A percentile compares a stretch with the other conserved stretches of the same genome.
These are phyloP conservation scores for Fraxinus sp. DNA, from an alignment of 305 asterid genomes.

Conservation along the genomic window DNA sequence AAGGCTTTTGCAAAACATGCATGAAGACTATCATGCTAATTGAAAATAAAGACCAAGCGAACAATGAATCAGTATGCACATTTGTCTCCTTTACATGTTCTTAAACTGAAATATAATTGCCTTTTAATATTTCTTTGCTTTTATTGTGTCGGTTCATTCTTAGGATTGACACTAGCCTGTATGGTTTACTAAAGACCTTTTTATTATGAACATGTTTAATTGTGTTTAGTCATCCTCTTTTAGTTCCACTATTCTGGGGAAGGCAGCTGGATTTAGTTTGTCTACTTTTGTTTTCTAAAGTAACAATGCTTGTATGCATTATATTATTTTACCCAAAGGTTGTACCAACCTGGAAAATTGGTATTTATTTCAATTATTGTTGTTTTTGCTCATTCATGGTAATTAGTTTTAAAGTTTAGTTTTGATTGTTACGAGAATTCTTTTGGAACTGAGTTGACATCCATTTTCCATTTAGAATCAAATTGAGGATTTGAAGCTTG, in stretches of 20 bases:
- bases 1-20: slow-evolving; percentile 91
- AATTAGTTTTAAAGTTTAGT: not conserved
- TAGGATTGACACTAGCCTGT: not conserved
- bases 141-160: not conserved
- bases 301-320: not conserved
- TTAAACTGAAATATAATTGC: not conserved
- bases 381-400: not conserved
- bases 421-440: not conserved
- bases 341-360: slow-evolving; percentile 8
- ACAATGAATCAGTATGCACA: slow-evolving; percentile 59
- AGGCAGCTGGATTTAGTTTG: slow-evolving; percentile 5
- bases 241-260: not conserved
- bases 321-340: not conserved
- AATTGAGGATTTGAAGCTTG: not conserved
- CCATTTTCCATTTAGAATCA: slow-evolving; percentile 1
- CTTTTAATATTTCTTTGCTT: not conserved
- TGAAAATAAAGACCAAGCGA: slow-evolving; percentile 72
- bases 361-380: not conserved
- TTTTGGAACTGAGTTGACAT: not conserved
- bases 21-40: slow-evolving; percentile 79
- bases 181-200: not conserved
- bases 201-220: not conserved
- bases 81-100: slow-evolving; percentile 19
- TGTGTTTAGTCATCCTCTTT: not conserved
- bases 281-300: not conserved